A percentile compares a stretch with the other conserved stretches of the same genome.
Evolutionary conservation across 306 rosid species (phyloP).

Genomic region (Mimosa bimucronata): DNA sequence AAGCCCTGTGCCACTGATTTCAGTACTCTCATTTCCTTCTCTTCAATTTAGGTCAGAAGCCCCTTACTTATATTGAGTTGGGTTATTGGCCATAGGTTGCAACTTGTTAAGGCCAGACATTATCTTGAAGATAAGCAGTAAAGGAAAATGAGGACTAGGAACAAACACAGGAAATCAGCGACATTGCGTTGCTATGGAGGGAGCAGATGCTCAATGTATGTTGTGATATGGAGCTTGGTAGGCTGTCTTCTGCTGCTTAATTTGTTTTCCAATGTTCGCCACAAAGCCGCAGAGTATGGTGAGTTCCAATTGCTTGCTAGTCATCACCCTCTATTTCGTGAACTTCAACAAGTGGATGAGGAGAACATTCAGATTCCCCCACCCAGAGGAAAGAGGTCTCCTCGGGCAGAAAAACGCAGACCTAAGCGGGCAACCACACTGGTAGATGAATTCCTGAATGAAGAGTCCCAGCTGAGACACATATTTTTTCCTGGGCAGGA

Average conservation of each 20-base stretch:
- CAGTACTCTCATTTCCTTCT: slow-evolving; percentile 5
- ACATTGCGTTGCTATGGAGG: slow-evolving; percentile 77
- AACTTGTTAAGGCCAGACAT: slow-evolving; percentile 73
- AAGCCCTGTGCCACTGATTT: slow-evolving; percentile 15
- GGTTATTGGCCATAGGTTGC: slow-evolving; percentile 62
- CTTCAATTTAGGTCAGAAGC: slow-evolving; percentile 11
- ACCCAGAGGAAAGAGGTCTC: slow-evolving; percentile 91
- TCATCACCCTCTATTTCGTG: slow-evolving; percentile 65
- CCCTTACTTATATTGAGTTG: slow-evolving; percentile 48
- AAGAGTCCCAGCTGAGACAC: slow-evolving; percentile 82
- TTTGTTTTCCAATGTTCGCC: slow-evolving; percentile 53
- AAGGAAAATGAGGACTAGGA: slow-evolving; percentile 85
- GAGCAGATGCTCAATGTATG: slow-evolving; percentile 66
- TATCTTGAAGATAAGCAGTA: slow-evolving; percentile 66
- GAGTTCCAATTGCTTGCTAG: slow-evolving; percentile 46
- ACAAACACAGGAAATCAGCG: slow-evolving; percentile 83
- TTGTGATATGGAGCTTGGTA: slow-evolving; percentile 70
- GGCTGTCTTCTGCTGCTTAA: slow-evolving; percentile 78
- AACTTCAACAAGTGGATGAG: slow-evolving; percentile 84
- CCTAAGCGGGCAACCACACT: slow-evolving; percentile 74
- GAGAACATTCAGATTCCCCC: slow-evolving; percentile 86
- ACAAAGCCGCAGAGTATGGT: slow-evolving; percentile 39
- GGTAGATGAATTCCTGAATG: slow-evolving; percentile 92
- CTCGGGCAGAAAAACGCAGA: slow-evolving; percentile 84
- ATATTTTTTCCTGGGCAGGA: slow-evolving; percentile 76